A percentile compares a stretch with the other conserved stretches of the same genome.
These are phyloP conservation scores for Cucumis cinereus DNA, from an alignment of 306 rosid species.

Conservation along the genomic window DNA sequence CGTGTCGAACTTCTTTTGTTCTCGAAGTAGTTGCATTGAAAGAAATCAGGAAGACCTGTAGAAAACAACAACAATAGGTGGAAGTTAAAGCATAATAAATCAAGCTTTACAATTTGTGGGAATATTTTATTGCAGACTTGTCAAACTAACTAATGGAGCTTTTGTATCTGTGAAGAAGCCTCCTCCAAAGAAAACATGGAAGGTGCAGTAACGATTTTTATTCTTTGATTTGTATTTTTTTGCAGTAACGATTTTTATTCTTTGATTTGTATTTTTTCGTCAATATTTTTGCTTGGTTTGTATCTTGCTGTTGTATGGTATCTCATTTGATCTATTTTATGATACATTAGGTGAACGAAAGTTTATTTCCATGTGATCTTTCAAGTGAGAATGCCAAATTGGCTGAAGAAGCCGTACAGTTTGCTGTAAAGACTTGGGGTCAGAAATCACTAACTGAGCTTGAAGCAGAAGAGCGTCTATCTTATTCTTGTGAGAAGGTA, in stretches of 20 bases:
- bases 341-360: conserved; percentile 63
- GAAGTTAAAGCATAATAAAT: conserved; percentile 11
- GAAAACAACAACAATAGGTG: background rate
- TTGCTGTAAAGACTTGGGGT: conserved; percentile 86
- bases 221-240: conserved; percentile 8
- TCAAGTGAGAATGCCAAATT: conserved; percentile 49
- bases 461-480: conserved; percentile 95
- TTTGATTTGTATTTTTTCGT: conserved; percentile 1
- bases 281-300: background rate
- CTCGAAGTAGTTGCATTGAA: background rate
- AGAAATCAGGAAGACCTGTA: background rate
- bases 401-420: conserved; percentile 64
- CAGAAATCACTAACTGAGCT: conserved; percentile 77
- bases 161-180: conserved; percentile 81
- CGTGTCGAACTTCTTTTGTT: background rate
- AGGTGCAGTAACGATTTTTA: conserved; percentile 32
- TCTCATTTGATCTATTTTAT: background rate
- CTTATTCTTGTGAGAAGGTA: conserved; percentile 92
- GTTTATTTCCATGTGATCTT: conserved; percentile 73
- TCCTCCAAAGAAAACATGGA: conserved; percentile 76
- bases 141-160: conserved; percentile 59
- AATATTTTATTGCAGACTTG: conserved; percentile 57
- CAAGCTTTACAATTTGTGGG: conserved; percentile 12
- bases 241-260: conserved; percentile 15
- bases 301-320: background rate